Evolutionary conservation across 2,329 filamentous ascomycete species (phyloP).

Genomic region (Coniella lustricola): DNA sequence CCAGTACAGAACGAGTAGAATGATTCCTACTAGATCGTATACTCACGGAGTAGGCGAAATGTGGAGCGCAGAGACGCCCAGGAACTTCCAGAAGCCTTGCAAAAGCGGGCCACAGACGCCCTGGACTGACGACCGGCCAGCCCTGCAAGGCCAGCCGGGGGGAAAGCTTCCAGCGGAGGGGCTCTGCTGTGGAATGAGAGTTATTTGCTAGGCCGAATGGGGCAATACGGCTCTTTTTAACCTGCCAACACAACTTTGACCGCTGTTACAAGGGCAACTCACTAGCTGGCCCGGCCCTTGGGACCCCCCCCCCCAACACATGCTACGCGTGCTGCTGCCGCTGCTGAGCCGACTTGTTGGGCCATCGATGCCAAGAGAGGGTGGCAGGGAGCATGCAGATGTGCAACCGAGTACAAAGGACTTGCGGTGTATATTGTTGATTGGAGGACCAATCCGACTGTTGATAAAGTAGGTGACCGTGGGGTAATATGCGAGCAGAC

Average conservation of each 20-base stretch:
- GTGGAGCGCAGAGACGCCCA: background rate
- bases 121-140: too few species aligned
- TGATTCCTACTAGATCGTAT: background rate
- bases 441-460: too few species aligned
- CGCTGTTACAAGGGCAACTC: background rate
- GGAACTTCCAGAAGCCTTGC: background rate
- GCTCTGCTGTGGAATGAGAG: background rate
- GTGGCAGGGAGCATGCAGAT: too few species aligned
- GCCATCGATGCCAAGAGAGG: too few species aligned
- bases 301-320: slow-evolving; percentile 8
- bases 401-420: too few species aligned
- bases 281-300: background rate
- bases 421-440: too few species aligned
- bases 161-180: background rate
- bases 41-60: background rate
- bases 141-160: background rate
- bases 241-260: background rate
- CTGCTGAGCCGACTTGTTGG: background rate
- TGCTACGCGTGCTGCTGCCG: background rate
- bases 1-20: too few species aligned
- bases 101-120: slow-evolving; percentile 12
- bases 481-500: too few species aligned
- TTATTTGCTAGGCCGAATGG: slow-evolving; percentile 8
- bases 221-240: slow-evolving; percentile 6
- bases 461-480: too few species aligned